These are phyloP conservation scores for Syzygium aromaticum DNA, from an alignment of 345 rosid genomes.

Conservation along the genomic window DNA sequence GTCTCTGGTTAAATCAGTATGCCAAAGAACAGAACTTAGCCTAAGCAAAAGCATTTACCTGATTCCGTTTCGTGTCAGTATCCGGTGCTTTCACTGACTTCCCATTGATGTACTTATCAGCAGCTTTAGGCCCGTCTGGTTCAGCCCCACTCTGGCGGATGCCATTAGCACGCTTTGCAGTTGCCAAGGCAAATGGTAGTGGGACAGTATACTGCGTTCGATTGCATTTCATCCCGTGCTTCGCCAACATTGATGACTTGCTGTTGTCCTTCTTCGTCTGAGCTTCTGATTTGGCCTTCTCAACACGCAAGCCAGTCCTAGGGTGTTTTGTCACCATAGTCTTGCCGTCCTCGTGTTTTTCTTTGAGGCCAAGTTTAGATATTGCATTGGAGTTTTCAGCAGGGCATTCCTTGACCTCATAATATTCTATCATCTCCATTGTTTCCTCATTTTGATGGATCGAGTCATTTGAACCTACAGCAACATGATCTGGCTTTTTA, in stretches of 20 bases:
- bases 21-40: background rate
- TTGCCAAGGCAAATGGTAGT: constrained; percentile 41
- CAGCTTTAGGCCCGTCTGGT: background rate
- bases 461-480: background rate
- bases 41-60: background rate
- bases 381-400: constrained; percentile 12
- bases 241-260: constrained; percentile 18
- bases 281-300: constrained; percentile 15
- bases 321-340: constrained; percentile 15
- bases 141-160: constrained; percentile 1
- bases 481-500: background rate
- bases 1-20: background rate
- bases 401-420: constrained; percentile 50
- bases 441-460: constrained; percentile 14
- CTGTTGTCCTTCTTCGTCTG: constrained; percentile 15
- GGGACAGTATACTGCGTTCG: constrained; percentile 21
- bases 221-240: constrained; percentile 6
- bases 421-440: constrained; percentile 31
- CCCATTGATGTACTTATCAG: background rate
- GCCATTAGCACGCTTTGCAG: constrained; percentile 32
- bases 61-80: background rate
- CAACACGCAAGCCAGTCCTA: constrained; percentile 6
- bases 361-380: constrained; percentile 5
- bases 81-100: background rate
- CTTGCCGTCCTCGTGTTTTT: constrained; percentile 9